Conservation (phyloP, 2,329 filamentous ascomycete genomes). For the Sporothrix schenckii region DNA sequence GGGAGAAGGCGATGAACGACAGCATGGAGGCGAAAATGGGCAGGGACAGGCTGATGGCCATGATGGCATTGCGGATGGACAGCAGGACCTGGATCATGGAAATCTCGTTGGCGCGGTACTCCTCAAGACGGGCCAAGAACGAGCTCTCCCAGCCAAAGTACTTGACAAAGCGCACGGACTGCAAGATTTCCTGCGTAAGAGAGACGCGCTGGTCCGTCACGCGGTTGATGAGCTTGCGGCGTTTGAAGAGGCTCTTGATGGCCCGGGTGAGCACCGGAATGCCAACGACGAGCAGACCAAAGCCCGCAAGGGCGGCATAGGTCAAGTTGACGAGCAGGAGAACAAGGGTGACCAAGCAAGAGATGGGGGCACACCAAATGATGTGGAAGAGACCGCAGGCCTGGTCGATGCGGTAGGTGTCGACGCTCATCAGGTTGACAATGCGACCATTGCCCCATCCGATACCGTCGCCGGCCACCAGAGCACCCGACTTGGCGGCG, state of each 20-base stretch:
- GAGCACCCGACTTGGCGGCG: conserved; percentile 41
- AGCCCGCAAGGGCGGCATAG: conserved; percentile 88
- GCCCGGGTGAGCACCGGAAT: conserved; percentile 77
- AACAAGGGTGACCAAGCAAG: conserved; percentile 75
- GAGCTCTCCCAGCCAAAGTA: conserved; percentile 94
- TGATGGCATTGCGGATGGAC: conserved; percentile 81
- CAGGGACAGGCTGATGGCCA: conserved; percentile 79
- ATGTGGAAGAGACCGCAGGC: conserved; percentile 89
- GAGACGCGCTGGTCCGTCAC: conserved; percentile 91
- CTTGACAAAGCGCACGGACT: conserved; percentile 92
- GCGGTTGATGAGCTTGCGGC: conserved; percentile 83
- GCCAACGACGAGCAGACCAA: conserved; percentile 76
- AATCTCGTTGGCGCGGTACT: conserved; percentile 77
- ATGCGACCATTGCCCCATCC: conserved; percentile 94
- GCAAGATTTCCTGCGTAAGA: conserved; percentile 87
- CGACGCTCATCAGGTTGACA: conserved; percentile 91
- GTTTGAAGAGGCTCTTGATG: conserved; percentile 74
- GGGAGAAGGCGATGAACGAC: conserved; percentile 80
- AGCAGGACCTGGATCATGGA: conserved; percentile 80
- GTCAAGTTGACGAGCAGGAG: conserved; percentile 83
- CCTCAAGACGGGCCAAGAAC: conserved; percentile 75
- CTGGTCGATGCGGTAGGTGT: conserved; percentile 90
- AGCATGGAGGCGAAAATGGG: conserved; percentile 96
- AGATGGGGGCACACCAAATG: conserved; percentile 82
- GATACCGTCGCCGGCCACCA: conserved; percentile 67